Base-by-base conservation (phyloP, 1,139 yeast species). In the Saccharomyces hybrid region DNA sequence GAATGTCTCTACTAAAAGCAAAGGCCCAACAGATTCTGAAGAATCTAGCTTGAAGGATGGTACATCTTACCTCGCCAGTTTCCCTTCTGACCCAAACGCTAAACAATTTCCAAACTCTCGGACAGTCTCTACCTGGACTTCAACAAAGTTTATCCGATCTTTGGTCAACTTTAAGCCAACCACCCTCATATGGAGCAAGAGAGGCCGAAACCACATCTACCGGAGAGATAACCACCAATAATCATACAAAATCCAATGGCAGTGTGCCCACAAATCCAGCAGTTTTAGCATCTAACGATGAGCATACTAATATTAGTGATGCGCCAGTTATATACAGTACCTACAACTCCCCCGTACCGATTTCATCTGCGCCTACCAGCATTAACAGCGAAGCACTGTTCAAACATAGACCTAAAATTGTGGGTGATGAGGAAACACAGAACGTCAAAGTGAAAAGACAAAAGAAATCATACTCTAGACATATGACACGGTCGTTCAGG, bases 401-500 rank as follows among this genome's bases (percentile, higher is more conserved):
- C 23, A 38, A 20, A 20, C 25, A n/a, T 20, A 20, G 25, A 11
- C 25, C 44, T 5, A 38, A 5, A 9, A 20, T 20, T 38, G 25
- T 38, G 44, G 44, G 25, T 8, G 26, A 38, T 16, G n/a, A 38
- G n/a, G 31, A n/a, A 14, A 26, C 16, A 11, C 28, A 25, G 7
- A 26, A n/a, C 25, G 31, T 14, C 14, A 26, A n/a, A 27, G 31
- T 26, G 61, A 13, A 64, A 75, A 49, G 66, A 76, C 41, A 64
- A 62, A 27, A 58, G 60, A 8, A 59, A 60, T 16, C 59, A 62
- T 23, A 60, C 56, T 26, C 23, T 8, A 50, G 29, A 14, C 28
- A 47, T 11, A 55, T 58, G 51, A 63, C 64, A n/a, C 65, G 61
- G 31, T 46, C 56, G 6, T 62, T 64, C 51, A 64, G 61, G 31